Evolutionary conservation across 257 asterid species (phyloP), one percentile per base, ranked within the genome.

Genomic region (Paulownia fortunei): DNA sequence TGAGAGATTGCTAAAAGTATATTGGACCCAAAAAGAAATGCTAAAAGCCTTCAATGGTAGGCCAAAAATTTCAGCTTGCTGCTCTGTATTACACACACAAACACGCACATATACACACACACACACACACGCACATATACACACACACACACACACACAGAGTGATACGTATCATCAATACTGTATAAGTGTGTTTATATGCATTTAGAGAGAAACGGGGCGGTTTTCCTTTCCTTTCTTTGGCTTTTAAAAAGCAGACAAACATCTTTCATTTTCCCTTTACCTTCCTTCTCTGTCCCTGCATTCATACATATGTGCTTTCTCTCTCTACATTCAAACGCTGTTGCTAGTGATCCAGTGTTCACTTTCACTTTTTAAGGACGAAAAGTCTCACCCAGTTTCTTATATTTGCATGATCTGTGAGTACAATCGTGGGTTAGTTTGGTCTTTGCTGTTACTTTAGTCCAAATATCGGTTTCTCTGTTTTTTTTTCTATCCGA

Each of bases 341-440:
- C 71, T 81, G 81, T 72, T 82, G 69, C 73, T 66, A 37, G 67
- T 80, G 76, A 80, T 83, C 82, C 72, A 61, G 74, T 49, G n/a
- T 58, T 73, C 11, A 26, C 58, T 72, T 67, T 76, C 58, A 30
- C 77, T 56, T 59, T 56, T 56, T 42, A 1, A 69, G 78, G 49
- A 55, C 64, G 76, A 18, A 26, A 65, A 75, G 37, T 42, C 30
- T 34, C 67, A 46, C 77, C 44, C 49, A 60, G 32, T 69, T 72
- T 47, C 75, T 54, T 41, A 16, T 64, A 76, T 77, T 62, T 87
- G 51, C 80, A 87, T 85, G 86, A 81, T 86, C 90, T 79, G 88
- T 75, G 85, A 84, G 82, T 68, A 63, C 19, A 73, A 15, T 63
- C 61, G 74, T 62, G 16, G 41, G 64, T 52, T 68, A 19, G 51